Evolutionary conservation across 2,329 filamentous ascomycete genomes (phyloP), one percentile per base, ranked within the genome.

Genomic region (Apiospora pterosperma): DNA sequence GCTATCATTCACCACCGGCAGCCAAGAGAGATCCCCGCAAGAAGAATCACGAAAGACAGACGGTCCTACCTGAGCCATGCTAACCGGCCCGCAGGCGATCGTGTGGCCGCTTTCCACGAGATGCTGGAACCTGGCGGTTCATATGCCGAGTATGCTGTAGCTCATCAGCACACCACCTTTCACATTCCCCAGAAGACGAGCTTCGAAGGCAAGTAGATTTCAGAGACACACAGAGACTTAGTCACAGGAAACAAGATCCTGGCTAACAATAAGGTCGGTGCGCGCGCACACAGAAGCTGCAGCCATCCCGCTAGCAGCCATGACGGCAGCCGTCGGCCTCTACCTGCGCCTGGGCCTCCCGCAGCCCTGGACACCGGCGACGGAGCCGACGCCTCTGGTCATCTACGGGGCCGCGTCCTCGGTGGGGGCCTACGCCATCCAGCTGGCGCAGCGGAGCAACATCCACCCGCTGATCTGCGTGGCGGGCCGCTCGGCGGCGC

Each of bases 401-500:
- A 80, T 88, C 65, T 88, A 88, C 74, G 83, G 85, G 28, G 84
- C 80, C 0, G 79, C 84, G 1, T 82, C 82, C 0, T 81, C 87
- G 0, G 86, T 90, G 1, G 88, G 88, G 8, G 76, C 83, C 5
- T 90, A 85, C 69, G 82, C 82, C 0, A 75, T 89, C 52, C 85
- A 90, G 72, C 77, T 90, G 19, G 85, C 85, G 12, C 70, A 68
- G 5, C 76, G 77, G 10, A 81, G 80, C 65, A 85, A 86, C 71
- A 85, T 90, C 66, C 85, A 89, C 73, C 88, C 88, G 0, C 75
- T 90, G 52, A 86, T 90, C 67, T 82, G 81, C 65, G 79, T 90
- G 8, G 86, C 87, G 0, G 88, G 88, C 7, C 76, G 78, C 2
- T 84, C 83, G 6, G 74, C 74, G 10, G 69, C 79, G 2, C 84